Evolutionary conservation across 768 basidiomycete species (phyloP), one percentile per base, ranked within the genome.

Genomic region (Leccinum truebloodii): DNA sequence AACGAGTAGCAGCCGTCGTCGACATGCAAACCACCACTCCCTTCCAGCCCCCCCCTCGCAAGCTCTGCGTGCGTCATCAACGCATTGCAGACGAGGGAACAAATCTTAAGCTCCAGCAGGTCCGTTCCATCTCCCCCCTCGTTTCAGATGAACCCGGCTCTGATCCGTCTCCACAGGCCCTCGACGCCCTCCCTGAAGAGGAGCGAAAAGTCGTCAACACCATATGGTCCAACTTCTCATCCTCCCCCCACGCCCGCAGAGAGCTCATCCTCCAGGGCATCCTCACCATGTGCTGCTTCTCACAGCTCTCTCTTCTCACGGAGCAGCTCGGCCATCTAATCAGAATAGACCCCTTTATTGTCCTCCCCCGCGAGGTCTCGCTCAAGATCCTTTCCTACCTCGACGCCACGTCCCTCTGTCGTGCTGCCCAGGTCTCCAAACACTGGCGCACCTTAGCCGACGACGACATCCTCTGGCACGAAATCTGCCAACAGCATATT

Each of bases 221-320:
- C 5, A 86, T 98, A 67, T 99, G 97, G 97, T 91, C 95, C 64
- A 94, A 87, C 68, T 99, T 99, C 77, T 96, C 94, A 20, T 92
- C 93, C 1, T 96, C 96, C 2, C 88, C 94, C 0, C 94, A 98
- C 68, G 86, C 90, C 6, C 87, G 92, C 37, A 85, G 97, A 39
- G 93, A 91, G 57, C 86, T 98, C 72, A 98, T 98, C 71, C 89
- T 99, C 53, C 93, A 92, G 68, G 97, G 97, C 44, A 84, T 99
- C 60, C 86, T 99, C 66, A 98, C 97, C 16, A 98, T 99, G 94
- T 98, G 95, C 75, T 98, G 97, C 77, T 98, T 97, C 80, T 95
- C 92, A 52, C 95, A 99, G 70, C 88, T 99, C 30, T 98, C 97
- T 28, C 90, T 98, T 54, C 88, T 99, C 60, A 90, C 94, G 32